A percentile compares a stretch with the other conserved stretches of the same genome.
phyloP scores from a whole-genome alignment of 768 basidiomycete species.

The Hypsizygus marmoreus region DNA sequence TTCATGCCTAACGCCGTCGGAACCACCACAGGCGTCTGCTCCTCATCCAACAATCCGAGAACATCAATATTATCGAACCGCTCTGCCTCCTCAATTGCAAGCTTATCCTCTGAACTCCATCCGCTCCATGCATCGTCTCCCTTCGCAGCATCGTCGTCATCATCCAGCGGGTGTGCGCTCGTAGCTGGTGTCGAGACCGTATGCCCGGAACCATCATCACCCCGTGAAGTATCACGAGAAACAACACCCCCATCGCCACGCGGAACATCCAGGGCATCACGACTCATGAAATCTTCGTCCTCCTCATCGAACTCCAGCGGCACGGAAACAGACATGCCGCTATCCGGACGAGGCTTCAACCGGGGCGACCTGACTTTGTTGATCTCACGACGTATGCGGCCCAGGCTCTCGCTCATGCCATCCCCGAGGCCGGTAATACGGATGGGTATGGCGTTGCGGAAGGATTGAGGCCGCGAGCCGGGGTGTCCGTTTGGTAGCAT shows the following conservation, averaged over 20 bases:
- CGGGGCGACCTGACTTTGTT: conserved; percentile 50
- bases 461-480: conserved; percentile 37
- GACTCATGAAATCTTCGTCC: conserved; percentile 58
- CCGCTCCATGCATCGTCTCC: conserved; percentile 35
- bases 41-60: conserved; percentile 42
- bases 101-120: conserved; percentile 47
- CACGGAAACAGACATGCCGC: conserved; percentile 33
- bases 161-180: conserved; percentile 32
- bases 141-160: conserved; percentile 33
- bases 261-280: conserved; percentile 18
- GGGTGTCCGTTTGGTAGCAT: conserved; percentile 78
- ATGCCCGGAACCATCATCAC: conserved; percentile 27
- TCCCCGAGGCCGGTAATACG: conserved; percentile 52
- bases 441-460: conserved; percentile 58
- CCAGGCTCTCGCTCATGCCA: conserved; percentile 62
- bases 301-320: conserved; percentile 68
- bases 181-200: conserved; percentile 44
- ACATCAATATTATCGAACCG: conserved; percentile 50
- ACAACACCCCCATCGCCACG: conserved; percentile 19
- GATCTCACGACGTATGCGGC: conserved; percentile 59
- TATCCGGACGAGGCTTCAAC: conserved; percentile 27
- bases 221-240: conserved; percentile 27
- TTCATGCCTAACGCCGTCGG: conserved; percentile 1
- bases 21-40: conserved; percentile 29
- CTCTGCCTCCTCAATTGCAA: conserved; percentile 54